These are phyloP conservation scores for Ganoderma leucocontextum DNA, from an alignment of 1,284 basidiomycete species.

Conservation along the genomic window DNA sequence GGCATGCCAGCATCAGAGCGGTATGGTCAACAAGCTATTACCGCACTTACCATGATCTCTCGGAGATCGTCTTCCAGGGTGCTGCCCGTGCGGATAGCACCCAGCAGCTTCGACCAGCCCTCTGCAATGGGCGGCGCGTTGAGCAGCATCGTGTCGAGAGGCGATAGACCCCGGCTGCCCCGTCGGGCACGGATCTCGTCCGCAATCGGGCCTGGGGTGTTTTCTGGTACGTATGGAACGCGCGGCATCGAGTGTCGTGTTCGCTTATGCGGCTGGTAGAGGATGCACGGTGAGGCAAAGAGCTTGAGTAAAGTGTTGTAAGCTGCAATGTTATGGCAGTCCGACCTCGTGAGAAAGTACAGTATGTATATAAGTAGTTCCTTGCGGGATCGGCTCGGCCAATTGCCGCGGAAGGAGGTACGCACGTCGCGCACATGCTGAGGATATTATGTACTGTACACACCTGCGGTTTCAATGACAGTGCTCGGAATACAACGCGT, in stretches of 20 bases:
- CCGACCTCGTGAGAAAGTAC: background rate
- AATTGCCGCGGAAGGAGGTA: no score
- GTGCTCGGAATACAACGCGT: no score
- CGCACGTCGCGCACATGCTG: no score
- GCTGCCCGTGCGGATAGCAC: slow-evolving; percentile 31
- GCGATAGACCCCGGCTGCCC: background rate
- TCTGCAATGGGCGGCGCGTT: slow-evolving; percentile 24
- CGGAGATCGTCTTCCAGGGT: slow-evolving; percentile 34
- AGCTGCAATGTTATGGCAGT: background rate
- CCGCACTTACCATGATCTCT: slow-evolving; percentile 34
- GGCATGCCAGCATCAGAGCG: background rate
- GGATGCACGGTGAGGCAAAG: background rate
- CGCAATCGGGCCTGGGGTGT: background rate
- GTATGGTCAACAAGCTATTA: background rate
- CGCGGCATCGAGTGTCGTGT: background rate
- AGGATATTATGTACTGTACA: no score
- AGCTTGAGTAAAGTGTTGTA: background rate
- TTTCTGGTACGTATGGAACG: slow-evolving; percentile 7
- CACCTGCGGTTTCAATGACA: no score
- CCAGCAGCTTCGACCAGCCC: slow-evolving; percentile 32
- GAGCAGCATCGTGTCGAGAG: slow-evolving; percentile 6
- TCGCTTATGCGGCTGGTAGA: background rate
- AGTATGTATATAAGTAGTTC: no score
- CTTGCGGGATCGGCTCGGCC: no score
- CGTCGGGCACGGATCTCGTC: slow-evolving; percentile 10